A percentile compares a stretch with the other conserved stretches of the same genome.
These are phyloP conservation scores for Solanum piurae DNA, from an alignment of 257 asterid species.

Conservation along the genomic window DNA sequence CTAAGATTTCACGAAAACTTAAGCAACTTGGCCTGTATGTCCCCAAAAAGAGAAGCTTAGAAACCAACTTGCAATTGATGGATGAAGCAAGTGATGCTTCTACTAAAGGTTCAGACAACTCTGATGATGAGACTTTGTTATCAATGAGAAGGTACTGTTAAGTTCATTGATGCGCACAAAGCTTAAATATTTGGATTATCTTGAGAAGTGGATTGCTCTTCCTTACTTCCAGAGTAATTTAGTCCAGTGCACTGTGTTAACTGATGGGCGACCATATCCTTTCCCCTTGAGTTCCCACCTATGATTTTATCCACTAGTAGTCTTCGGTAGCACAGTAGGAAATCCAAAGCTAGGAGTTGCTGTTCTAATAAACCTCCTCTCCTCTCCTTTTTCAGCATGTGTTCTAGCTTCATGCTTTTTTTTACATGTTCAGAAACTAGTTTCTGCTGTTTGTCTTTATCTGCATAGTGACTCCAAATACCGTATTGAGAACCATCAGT, in stretches of 20 bases:
- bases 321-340: not conserved
- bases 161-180: not conserved
- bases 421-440: not conserved
- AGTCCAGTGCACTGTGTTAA: not conserved
- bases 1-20: slow-evolving; percentile 70
- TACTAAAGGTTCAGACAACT: slow-evolving; percentile 29
- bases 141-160: slow-evolving; percentile 53
- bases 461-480: not conserved
- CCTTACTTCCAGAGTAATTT: not conserved
- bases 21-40: slow-evolving; percentile 76
- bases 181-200: not conserved
- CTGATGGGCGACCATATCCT: not conserved
- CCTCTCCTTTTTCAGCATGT: not conserved
- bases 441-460: not conserved
- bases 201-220: not conserved
- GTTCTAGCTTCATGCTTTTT: not conserved
- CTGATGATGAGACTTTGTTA: slow-evolving; percentile 59
- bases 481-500: not conserved
- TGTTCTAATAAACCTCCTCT: not conserved
- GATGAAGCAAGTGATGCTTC: slow-evolving; percentile 38
- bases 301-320: not conserved
- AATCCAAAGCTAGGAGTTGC: not conserved
- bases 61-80: slow-evolving; percentile 33
- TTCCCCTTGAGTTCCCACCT: not conserved
- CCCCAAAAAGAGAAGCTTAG: slow-evolving; percentile 40